phyloP scores from a whole-genome alignment of 2,329 filamentous ascomycete genomes.

The Nigrospora osmanthi region DNA sequence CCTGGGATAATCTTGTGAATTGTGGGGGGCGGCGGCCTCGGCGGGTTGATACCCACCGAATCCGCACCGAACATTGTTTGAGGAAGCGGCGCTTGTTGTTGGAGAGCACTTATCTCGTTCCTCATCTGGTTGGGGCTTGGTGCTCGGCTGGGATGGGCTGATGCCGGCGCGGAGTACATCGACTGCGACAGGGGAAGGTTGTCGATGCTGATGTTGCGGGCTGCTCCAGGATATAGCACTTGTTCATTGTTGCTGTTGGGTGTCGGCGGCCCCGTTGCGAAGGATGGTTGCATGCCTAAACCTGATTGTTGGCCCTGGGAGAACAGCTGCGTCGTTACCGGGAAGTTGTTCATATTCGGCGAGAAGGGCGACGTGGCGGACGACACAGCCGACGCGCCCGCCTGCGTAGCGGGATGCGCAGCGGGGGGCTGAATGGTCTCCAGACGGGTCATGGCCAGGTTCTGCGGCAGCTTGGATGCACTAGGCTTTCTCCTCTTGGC shows the following conservation, averaged over 20 bases:
- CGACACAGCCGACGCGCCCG: slow-evolving; percentile 21
- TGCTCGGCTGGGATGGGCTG: slow-evolving; percentile 69
- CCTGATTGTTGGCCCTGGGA: slow-evolving; percentile 14
- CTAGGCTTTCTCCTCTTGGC: slow-evolving; percentile 81
- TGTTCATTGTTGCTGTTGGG: slow-evolving; percentile 52
- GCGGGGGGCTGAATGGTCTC: slow-evolving; percentile 46
- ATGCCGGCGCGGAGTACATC: slow-evolving; percentile 64
- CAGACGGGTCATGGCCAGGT: slow-evolving; percentile 74
- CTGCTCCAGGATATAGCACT: slow-evolving; percentile 43
- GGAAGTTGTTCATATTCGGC: slow-evolving; percentile 35
- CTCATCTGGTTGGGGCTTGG: slow-evolving; percentile 57
- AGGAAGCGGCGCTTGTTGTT: slow-evolving; percentile 31
- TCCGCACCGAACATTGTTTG: slow-evolving; percentile 36
- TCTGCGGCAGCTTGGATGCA: slow-evolving; percentile 62
- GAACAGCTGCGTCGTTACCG: slow-evolving; percentile 25
- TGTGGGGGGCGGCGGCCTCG: slow-evolving; percentile 43
- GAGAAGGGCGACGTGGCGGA: slow-evolving; percentile 46
- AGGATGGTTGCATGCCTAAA: slow-evolving; percentile 26
- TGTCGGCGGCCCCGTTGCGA: slow-evolving; percentile 54
- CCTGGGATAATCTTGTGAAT: slow-evolving; percentile 80
- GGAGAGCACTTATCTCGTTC: slow-evolving; percentile 33
- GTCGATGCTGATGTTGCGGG: slow-evolving; percentile 58
- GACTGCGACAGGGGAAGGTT: slow-evolving; percentile 51
- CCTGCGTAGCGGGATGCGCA: slow-evolving; percentile 24
- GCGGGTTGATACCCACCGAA: slow-evolving; percentile 39